Evolutionary conservation across 305 asterid genomes (phyloP), one percentile per base, ranked within the genome.

Genomic region (Euphrasia arctica): DNA sequence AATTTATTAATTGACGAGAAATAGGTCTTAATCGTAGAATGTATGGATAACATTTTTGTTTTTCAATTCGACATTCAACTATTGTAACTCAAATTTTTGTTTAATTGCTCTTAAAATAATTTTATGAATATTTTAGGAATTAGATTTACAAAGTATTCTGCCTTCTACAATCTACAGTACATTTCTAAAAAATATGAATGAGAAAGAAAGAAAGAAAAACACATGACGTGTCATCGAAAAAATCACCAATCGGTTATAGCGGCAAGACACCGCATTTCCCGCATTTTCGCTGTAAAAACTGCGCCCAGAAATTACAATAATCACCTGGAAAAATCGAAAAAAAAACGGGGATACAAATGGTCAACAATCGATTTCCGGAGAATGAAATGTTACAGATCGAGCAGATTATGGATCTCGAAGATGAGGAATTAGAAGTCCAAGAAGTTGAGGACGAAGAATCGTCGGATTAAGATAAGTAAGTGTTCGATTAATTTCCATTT

Each of bases 401-500:
- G 76, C 88, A 84, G 65, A 82, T 91, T 61, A 77, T 78, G 15
- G 75, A 80, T 83, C 96, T 91, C 68, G 97, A 91, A 48, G 74
- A 74, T 8, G 96, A 91, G 78, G 97, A 88, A 78, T 72, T 91
- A 67, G 84, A 82, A 67, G 86, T 88, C 65, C 95, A 90, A 70
- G 92, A 85, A 74, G 95, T 83, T 32, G 97, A 81, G 28, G 81
- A 70, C 18, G 85, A 80, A 49, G 93, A 80, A 64, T 74, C 82
- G 25, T 80, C 91, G 10, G 94, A 83, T 58, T 88, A 76, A 15
- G 91, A 77, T 55, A 78, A 70, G 77, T 71, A 36, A 58, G 82
- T 79, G 71, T 70, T 61, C 27, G 54, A 55, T 64, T 67, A 6
- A 11, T 32, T 52, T 50, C 36, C 15, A 25, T 48, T 3, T 9